phyloP scores from a whole-genome alignment of 1,284 basidiomycete species.

The Agroathelia rolfsii region DNA sequence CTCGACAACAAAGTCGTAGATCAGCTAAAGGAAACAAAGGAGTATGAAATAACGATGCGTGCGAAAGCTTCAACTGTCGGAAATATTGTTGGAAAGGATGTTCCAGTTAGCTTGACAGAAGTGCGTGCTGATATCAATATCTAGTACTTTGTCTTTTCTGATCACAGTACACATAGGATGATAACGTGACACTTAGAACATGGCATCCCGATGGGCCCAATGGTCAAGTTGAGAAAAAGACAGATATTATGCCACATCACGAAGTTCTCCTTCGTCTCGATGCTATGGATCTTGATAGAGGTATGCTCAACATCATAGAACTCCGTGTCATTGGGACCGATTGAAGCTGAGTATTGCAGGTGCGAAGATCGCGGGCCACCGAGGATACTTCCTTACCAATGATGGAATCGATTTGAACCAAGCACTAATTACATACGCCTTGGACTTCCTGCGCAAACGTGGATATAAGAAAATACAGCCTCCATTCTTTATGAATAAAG shows the following conservation, averaged over 20 bases:
- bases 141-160: background rate
- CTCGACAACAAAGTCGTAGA: constrained; percentile 75
- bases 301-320: constrained; percentile 30
- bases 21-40: constrained; percentile 67
- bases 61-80: constrained; percentile 78
- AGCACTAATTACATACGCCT: constrained; percentile 89
- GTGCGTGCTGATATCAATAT: constrained; percentile 30
- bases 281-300: constrained; percentile 93
- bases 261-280: constrained; percentile 91
- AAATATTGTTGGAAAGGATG: constrained; percentile 86
- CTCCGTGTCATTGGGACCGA: background rate
- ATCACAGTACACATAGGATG: constrained; percentile 46
- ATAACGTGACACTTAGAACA: constrained; percentile 74
- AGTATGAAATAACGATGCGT: constrained; percentile 73
- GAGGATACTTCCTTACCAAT: constrained; percentile 92
- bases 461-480: constrained; percentile 94
- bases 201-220: constrained; percentile 85
- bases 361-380: constrained; percentile 88
- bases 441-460: constrained; percentile 81
- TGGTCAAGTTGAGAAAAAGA: constrained; percentile 46
- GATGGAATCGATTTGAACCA: constrained; percentile 97
- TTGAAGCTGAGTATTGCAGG: constrained; percentile 32
- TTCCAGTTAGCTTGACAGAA: constrained; percentile 84
- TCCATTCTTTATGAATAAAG: constrained; percentile 98
- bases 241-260: constrained; percentile 88